phyloP scores from a whole-genome alignment of 345 rosid species.

The Rubroshorea leprosula region DNA sequence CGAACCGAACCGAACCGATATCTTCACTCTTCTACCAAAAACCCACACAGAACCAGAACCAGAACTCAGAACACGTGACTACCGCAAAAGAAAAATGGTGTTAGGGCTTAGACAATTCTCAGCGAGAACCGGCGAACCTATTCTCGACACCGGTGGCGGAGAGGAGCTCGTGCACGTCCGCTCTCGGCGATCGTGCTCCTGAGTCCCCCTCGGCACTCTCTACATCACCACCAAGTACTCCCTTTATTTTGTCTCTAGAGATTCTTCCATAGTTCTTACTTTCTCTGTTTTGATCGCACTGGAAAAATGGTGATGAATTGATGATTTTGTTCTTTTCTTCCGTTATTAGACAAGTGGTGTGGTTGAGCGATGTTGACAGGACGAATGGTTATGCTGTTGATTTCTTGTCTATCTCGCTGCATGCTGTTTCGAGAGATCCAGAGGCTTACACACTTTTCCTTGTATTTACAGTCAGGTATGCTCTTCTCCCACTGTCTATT shows the following conservation, averaged over 20 bases:
- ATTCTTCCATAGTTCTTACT: neutral
- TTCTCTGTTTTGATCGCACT: neutral
- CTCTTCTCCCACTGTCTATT: too few relatives aligned
- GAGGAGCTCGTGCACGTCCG: constrained; percentile 77
- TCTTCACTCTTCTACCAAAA: too few relatives aligned
- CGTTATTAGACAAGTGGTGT: constrained; percentile 67
- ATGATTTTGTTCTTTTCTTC: neutral
- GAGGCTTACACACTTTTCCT: constrained; percentile 78
- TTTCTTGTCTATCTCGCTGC: constrained; percentile 86
- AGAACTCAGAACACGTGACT: too few relatives aligned
- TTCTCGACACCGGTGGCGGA: constrained; percentile 51
- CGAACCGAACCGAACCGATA: too few relatives aligned
- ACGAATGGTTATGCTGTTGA: constrained; percentile 80
- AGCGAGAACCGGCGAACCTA: constrained; percentile 46
- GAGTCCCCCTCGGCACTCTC: constrained; percentile 84
- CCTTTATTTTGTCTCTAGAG: neutral
- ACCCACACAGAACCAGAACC: too few relatives aligned
- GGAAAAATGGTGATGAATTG: too few relatives aligned
- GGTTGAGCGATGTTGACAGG: constrained; percentile 76
- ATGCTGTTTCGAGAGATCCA: constrained; percentile 85
- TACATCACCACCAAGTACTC: constrained; percentile 65
- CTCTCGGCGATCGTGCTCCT: constrained; percentile 45
- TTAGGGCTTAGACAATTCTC: constrained; percentile 63
- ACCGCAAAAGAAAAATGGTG: too few relatives aligned
- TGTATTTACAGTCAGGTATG: constrained; percentile 82